These are phyloP conservation scores for Nannochloropsis gaditana DNA, from an alignment of 108 stramenopile species.

Conservation along the genomic window DNA sequence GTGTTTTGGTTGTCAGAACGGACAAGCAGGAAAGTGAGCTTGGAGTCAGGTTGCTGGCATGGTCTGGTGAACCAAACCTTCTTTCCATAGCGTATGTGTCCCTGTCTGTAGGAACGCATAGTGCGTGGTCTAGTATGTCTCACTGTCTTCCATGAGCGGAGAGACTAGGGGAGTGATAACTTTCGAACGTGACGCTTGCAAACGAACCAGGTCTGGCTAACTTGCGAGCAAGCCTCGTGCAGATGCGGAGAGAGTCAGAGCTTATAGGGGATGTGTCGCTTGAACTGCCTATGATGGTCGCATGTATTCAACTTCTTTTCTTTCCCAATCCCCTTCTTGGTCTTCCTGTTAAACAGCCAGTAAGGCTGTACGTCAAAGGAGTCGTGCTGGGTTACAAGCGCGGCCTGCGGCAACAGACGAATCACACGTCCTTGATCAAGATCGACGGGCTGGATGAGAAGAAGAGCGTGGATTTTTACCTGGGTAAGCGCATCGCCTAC, in stretches of 20 bases:
- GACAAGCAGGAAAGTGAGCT: too few species aligned
- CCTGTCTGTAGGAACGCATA: too few species aligned
- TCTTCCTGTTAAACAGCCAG: conserved; percentile 22
- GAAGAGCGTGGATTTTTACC: conserved; percentile 87
- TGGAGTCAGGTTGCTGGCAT: too few species aligned
- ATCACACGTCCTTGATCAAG: conserved; percentile 93
- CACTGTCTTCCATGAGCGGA: too few species aligned
- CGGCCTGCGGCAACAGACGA: conserved; percentile 90
- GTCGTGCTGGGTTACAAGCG: conserved; percentile 97
- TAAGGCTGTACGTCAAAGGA: conserved; percentile 88
- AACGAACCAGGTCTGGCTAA: too few species aligned
- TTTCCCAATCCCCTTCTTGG: not conserved
- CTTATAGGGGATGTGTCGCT: not conserved
- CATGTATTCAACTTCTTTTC: not conserved
- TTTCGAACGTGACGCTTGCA: too few species aligned
- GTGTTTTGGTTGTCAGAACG: too few species aligned
- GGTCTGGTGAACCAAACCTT: too few species aligned
- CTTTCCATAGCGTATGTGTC: too few species aligned
- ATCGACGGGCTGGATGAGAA: conserved; percentile 89
- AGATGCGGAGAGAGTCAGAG: not conserved
- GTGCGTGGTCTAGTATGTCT: too few species aligned
- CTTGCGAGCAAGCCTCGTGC: not conserved
- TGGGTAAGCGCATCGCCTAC: conserved; percentile 96
- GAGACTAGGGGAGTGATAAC: too few species aligned
- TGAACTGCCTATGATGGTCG: not conserved